Conservation (phyloP, 345 rosid genomes). For the Arabis alpina region DNA sequence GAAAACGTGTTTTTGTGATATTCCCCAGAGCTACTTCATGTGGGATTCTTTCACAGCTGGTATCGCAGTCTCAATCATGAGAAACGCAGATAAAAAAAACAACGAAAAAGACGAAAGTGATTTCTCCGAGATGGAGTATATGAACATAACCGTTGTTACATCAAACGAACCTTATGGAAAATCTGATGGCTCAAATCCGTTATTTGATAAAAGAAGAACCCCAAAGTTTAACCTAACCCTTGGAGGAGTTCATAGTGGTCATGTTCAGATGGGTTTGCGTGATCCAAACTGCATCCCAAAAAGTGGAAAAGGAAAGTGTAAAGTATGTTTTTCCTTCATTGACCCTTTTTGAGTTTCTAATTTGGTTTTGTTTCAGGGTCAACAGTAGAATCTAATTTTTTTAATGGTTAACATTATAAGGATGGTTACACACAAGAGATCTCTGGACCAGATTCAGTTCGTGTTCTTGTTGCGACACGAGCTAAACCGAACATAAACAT, state of each 20-base stretch:
- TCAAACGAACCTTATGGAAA: conserved; percentile 78
- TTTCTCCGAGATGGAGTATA: conserved; percentile 83
- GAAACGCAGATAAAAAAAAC: conserved; percentile 42
- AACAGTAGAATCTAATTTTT: too few species aligned
- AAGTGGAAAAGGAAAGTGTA: conserved; percentile 76
- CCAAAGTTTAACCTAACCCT: conserved; percentile 63
- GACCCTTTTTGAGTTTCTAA: background rate
- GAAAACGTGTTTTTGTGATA: background rate
- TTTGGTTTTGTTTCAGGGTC: background rate
- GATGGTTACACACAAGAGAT: conserved; percentile 84
- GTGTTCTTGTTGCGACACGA: conserved; percentile 73
- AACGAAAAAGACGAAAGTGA: conserved; percentile 70
- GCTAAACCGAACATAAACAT: conserved; percentile 63
- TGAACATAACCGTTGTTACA: conserved; percentile 84
- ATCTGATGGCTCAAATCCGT: conserved; percentile 79
- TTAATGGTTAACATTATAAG: conserved; percentile 42
- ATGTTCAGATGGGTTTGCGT: conserved; percentile 69
- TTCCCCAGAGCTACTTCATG: conserved; percentile 78
- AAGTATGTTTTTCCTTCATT: conserved; percentile 51
- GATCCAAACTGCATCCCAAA: conserved; percentile 68
- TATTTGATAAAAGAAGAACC: conserved; percentile 57
- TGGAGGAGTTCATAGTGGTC: conserved; percentile 88
- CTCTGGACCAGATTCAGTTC: conserved; percentile 62
- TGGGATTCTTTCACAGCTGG: conserved; percentile 93
- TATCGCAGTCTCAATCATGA: conserved; percentile 80